Evolutionary conservation across 768 basidiomycete species (phyloP), one percentile per base, ranked within the genome.

Genomic region (Hysterangium stoloniferum): DNA sequence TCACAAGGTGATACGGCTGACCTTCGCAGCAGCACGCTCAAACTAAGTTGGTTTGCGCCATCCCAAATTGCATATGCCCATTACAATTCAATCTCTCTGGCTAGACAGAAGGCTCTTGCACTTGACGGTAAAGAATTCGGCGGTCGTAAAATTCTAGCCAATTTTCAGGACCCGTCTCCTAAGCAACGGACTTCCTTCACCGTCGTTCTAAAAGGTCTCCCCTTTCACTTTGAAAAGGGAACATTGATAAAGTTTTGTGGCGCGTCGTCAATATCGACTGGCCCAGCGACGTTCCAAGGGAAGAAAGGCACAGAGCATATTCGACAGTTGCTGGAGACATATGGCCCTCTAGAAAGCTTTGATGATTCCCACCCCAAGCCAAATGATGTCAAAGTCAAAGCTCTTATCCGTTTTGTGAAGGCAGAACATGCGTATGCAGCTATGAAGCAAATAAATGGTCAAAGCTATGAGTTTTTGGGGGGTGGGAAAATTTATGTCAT

Each of bases 1-100:
- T 64, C 65, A 1, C 61, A 55, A 0, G 42, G 58, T 2, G 66
- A 71, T 2, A 57, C 59, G 6, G 74, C 70, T 0, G 57, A 68
- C 6, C 62, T 86, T 22, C 66, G 65, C 11, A 81, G 84, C 53
- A 77, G 72, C 1, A 67, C 72, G 1, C 76, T 85, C 8, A 73
- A 74, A 13, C 63, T 90, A 28, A 62, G 69, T 13, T 85, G 83
- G 76, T 75, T 78, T 4, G 75, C 74, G 2, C 80, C 88, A 0
- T 62, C 65, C 17, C 71, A 71, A 35, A 67, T 68, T 1, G 84
- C 75, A 0, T 90, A 77, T 53, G 78, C 75, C 12, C 86, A 88
- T 1, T 90, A 84, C 56, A 59, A 66, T 0, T 73, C 69, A 1
- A 56, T 67, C 45, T 64, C 67, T 36, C 66, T 70, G 7, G 86